phyloP scores from a whole-genome alignment of 176 grass and related monocot genomes.

The Aechmea fasciata region DNA sequence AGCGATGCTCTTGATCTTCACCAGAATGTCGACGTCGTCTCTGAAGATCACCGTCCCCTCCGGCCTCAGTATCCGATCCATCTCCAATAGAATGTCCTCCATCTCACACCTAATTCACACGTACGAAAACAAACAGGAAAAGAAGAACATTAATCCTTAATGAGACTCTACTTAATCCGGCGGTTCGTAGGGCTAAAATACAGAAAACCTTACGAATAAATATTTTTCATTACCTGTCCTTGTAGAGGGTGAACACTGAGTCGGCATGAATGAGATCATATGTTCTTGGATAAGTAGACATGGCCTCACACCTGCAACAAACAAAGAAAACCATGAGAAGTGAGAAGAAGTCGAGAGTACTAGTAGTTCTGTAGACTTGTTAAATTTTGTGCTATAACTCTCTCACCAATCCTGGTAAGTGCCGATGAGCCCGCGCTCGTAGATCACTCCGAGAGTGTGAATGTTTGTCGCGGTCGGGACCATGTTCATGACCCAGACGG shows the following conservation, averaged over 20 bases:
- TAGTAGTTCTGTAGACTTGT: background rate
- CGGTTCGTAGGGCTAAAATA: no score
- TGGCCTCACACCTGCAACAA: constrained; percentile 39
- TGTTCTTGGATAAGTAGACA: constrained; percentile 50
- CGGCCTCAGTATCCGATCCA: constrained; percentile 49
- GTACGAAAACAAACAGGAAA: background rate
- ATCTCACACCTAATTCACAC: constrained; percentile 29
- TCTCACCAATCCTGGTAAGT: constrained; percentile 44
- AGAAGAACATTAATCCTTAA: no score
- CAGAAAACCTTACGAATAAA: no score
- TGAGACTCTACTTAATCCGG: no score
- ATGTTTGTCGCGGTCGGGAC: constrained; percentile 22
- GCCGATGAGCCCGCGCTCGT: constrained; percentile 48
- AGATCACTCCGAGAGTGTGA: constrained; percentile 39
- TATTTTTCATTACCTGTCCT: constrained; percentile 36
- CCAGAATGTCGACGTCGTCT: constrained; percentile 36
- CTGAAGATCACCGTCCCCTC: constrained; percentile 39
- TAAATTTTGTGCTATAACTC: background rate
- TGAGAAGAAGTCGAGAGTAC: background rate
- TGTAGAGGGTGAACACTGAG: constrained; percentile 38
- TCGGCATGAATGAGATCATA: constrained; percentile 54
- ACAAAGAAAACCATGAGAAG: background rate
- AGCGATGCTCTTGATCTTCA: constrained; percentile 36
- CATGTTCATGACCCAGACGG: constrained; percentile 55
- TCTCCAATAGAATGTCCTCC: constrained; percentile 47